These are phyloP conservation scores for Rhynchospora pubera DNA, from an alignment of 176 grass and related monocot species.

Conservation along the genomic window DNA sequence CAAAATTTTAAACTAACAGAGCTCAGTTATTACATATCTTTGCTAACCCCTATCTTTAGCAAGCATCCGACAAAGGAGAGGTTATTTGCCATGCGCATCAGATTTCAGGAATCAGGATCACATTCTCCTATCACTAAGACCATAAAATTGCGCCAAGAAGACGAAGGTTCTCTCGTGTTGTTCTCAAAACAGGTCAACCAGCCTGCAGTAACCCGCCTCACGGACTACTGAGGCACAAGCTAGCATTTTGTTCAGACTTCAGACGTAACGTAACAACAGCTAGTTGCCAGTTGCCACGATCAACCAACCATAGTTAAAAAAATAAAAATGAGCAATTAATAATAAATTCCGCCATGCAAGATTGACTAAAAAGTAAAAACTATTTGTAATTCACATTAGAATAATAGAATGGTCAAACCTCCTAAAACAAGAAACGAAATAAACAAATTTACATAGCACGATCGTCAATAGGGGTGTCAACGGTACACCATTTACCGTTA, in stretches of 20 bases:
- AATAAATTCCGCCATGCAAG: neutral
- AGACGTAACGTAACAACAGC: neutral
- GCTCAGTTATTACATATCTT: no score
- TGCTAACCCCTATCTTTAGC: no score
- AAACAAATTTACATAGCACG: conserved; percentile 15
- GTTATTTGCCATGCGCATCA: neutral
- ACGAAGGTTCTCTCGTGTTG: no score
- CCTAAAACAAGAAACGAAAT: conserved; percentile 6
- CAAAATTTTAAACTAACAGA: no score
- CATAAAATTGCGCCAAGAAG: no score
- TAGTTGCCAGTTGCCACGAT: neutral
- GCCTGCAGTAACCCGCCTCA: neutral
- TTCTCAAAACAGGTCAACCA: neutral
- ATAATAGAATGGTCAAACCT: neutral
- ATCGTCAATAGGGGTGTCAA: no score
- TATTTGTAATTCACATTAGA: conserved; percentile 17
- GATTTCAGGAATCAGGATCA: neutral
- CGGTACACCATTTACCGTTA: no score
- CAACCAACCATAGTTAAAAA: neutral
- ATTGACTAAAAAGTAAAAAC: conserved; percentile 22
- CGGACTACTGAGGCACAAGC: no score
- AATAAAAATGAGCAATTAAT: neutral
- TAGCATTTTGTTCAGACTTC: neutral
- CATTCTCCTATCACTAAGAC: no score
- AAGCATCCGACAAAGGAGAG: no score